Conservation (phyloP, 2,329 filamentous ascomycete genomes). For the Hortaea werneckii region DNA sequence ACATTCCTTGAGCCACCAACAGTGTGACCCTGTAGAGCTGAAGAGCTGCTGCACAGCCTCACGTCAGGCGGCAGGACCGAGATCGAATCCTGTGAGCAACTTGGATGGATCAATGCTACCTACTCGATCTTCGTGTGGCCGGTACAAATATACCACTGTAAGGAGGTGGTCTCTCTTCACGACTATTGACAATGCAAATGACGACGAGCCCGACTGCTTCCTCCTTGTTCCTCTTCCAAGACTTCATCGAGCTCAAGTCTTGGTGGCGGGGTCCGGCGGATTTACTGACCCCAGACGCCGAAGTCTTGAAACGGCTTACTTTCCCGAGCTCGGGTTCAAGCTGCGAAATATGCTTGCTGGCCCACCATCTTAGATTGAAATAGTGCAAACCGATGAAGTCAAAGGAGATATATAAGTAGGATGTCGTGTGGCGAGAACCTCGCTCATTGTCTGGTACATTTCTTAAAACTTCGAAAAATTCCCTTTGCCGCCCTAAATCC, state of each 20-base stretch:
- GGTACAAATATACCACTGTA: too few species aligned
- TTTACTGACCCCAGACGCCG: not conserved
- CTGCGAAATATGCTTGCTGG: not conserved
- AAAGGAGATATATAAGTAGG: not conserved
- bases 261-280: too few species aligned
- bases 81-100: not conserved
- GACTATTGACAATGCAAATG: too few species aligned
- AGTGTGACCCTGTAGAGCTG: not conserved
- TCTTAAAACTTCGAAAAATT: too few species aligned
- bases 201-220: too few species aligned
- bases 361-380: too few species aligned
- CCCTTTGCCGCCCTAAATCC: too few species aligned
- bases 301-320: not conserved
- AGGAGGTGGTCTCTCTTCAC: too few species aligned
- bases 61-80: not conserved
- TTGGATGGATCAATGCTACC: too few species aligned
- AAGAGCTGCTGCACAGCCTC: slow-evolving; percentile 1
- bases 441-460: not conserved
- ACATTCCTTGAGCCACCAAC: too few species aligned
- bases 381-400: too few species aligned
- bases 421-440: not conserved
- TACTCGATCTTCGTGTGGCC: too few species aligned
- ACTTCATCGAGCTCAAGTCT: not conserved
- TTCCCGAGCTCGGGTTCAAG: not conserved
- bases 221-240: not conserved